Conservation (phyloP, 78 protist genomes). For the Creolimax fragrantissima region DNA sequence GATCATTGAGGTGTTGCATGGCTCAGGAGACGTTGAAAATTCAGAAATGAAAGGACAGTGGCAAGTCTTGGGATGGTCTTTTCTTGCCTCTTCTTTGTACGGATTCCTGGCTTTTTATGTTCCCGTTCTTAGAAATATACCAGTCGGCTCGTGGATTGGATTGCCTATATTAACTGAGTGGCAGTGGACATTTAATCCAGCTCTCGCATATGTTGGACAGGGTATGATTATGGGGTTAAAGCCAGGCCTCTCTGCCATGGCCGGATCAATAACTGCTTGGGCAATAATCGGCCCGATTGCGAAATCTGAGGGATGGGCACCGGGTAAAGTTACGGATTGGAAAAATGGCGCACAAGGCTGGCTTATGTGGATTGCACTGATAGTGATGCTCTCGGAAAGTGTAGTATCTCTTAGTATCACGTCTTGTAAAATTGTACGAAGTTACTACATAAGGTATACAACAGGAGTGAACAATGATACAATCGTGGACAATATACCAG, state of each 20-base stretch:
- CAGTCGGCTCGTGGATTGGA: conserved; percentile 51
- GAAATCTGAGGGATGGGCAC: conserved; percentile 33
- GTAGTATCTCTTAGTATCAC: conserved; percentile 34
- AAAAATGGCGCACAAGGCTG: conserved; percentile 41
- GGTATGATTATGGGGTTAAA: conserved; percentile 79
- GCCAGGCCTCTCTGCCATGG: conserved; percentile 41
- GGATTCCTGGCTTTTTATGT: conserved; percentile 46
- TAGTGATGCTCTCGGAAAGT: conserved; percentile 55
- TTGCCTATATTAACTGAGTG: conserved; percentile 14
- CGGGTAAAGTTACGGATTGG: neutral
- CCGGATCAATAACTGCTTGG: neutral
- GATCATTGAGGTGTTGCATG: conserved; percentile 41
- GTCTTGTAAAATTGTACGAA: neutral
- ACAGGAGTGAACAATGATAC: neutral
- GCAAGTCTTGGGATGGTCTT: conserved; percentile 41
- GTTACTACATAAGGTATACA: neutral
- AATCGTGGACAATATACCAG: conserved; percentile 45
- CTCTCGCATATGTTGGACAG: conserved; percentile 5
- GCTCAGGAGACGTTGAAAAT: neutral
- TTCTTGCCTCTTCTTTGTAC: conserved; percentile 38
- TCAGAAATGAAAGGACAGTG: conserved; percentile 24
- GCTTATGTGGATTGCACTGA: conserved; percentile 64
- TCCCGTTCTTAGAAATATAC: conserved; percentile 44
- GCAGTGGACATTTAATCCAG: conserved; percentile 61
- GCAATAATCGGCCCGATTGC: conserved; percentile 52